phyloP scores from a whole-genome alignment of 495 filamentous ascomycete genomes.

The Polyplosphaeria fusca region DNA sequence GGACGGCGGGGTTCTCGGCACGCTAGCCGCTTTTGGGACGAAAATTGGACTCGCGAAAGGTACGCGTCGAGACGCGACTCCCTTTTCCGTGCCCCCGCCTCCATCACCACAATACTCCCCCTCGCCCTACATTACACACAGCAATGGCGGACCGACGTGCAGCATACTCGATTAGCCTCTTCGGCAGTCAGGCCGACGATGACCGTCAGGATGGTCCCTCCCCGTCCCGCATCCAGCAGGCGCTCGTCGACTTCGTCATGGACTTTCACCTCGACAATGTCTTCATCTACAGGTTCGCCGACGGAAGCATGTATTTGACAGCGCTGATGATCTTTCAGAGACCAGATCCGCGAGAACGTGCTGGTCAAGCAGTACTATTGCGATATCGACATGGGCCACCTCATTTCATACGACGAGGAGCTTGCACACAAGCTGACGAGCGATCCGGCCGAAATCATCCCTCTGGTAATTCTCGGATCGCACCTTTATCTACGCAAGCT shows the following conservation, averaged over 20 bases:
- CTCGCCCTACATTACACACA: too few species aligned
- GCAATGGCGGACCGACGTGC: constrained; percentile 79
- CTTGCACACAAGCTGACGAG: constrained; percentile 86
- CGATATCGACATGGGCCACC: constrained; percentile 93
- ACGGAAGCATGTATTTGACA: background rate
- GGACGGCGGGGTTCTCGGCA: too few species aligned
- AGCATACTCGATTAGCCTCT: constrained; percentile 76
- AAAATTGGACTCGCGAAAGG: too few species aligned
- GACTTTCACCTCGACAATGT: constrained; percentile 94
- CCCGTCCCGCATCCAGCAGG: constrained; percentile 53
- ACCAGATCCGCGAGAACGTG: constrained; percentile 94
- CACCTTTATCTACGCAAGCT: background rate
- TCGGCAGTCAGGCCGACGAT: constrained; percentile 56
- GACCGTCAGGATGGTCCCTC: constrained; percentile 57
- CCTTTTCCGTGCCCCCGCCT: background rate
- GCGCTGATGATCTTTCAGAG: constrained; percentile 60
- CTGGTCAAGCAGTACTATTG: constrained; percentile 93
- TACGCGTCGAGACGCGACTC: background rate
- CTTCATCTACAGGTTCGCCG: constrained; percentile 82
- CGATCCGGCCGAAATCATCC: constrained; percentile 89
- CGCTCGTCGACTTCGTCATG: constrained; percentile 74
- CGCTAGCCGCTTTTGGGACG: too few species aligned
- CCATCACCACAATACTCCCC: background rate
- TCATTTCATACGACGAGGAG: constrained; percentile 96
- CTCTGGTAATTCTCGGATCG: constrained; percentile 59